phyloP scores from a whole-genome alignment of 805 yeast species.

The Huiozyma sinensis region DNA sequence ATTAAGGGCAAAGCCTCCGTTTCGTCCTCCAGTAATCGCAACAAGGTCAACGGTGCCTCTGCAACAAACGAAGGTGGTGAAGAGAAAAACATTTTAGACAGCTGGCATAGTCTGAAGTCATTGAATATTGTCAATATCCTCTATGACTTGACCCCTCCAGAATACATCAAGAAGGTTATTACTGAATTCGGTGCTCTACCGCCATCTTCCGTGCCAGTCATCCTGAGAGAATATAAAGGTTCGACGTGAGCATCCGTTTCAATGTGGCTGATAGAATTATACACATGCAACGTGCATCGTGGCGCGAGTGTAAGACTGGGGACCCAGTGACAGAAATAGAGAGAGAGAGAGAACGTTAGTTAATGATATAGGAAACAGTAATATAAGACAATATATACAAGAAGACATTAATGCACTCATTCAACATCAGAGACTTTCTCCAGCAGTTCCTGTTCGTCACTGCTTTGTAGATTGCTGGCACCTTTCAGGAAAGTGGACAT shows the following conservation, averaged over 20 bases:
- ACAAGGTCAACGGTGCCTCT: conserved; percentile 11
- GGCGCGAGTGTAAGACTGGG: background rate
- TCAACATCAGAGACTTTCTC: no score
- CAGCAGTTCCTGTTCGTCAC: background rate
- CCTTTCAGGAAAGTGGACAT: conserved; percentile 45
- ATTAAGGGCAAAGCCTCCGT: conserved; percentile 19
- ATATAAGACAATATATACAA: no score
- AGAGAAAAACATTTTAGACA: conserved; percentile 35
- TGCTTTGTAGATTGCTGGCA: conserved; percentile 1
- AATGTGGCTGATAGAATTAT: background rate
- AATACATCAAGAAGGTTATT: conserved; percentile 84
- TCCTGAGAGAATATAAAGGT: conserved; percentile 79
- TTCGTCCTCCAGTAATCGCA: conserved; percentile 11
- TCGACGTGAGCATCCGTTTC: conserved; percentile 17
- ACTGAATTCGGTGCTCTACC: conserved; percentile 96
- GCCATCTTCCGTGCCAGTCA: conserved; percentile 96
- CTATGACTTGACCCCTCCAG: conserved; percentile 92
- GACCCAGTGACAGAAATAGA: background rate
- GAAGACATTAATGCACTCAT: no score
- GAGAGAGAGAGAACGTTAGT: background rate
- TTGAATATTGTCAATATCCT: conserved; percentile 73
- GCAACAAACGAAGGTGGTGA: background rate
- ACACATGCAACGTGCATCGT: background rate
- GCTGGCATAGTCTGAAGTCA: conserved; percentile 54
- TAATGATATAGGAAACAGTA: no score